A percentile compares a stretch with the other conserved stretches of the same genome.
Evolutionary conservation across 2,329 filamentous ascomycete species (phyloP).

Genomic region (Curvularia sp.): DNA sequence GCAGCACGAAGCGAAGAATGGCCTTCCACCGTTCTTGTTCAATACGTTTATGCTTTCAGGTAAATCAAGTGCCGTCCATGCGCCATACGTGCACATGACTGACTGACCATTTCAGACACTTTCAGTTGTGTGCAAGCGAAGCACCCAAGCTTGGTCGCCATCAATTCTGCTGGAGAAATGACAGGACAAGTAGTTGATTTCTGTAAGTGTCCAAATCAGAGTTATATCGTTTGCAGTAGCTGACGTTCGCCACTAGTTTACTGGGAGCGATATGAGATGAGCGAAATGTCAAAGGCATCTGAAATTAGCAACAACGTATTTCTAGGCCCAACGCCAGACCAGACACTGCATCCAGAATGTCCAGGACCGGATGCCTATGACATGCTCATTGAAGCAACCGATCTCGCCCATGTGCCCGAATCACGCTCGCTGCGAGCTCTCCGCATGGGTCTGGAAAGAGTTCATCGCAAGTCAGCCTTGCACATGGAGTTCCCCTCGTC

Average conservation of each 20-base stretch:
- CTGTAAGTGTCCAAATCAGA: conserved; percentile 55
- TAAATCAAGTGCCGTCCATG: conserved; percentile 42
- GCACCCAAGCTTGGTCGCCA: conserved; percentile 74
- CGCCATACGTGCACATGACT: not conserved
- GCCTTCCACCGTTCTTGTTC: conserved; percentile 65
- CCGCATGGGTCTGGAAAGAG: conserved; percentile 61
- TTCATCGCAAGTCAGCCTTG: conserved; percentile 56
- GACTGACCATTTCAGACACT: conserved; percentile 34
- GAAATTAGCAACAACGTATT: conserved; percentile 91
- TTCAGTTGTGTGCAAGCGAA: conserved; percentile 68
- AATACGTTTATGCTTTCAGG: conserved; percentile 82
- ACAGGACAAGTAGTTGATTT: conserved; percentile 87
- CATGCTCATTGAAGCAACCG: conserved; percentile 86
- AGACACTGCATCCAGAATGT: conserved; percentile 55
- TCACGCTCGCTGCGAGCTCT: conserved; percentile 69
- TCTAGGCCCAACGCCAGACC: conserved; percentile 85
- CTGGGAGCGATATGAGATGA: conserved; percentile 92
- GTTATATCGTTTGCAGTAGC: not conserved
- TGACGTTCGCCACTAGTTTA: conserved; percentile 60
- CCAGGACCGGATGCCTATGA: conserved; percentile 70
- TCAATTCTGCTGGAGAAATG: conserved; percentile 73
- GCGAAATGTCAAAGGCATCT: conserved; percentile 85
- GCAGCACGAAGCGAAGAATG: conserved; percentile 72
- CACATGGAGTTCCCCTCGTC: conserved; percentile 88
- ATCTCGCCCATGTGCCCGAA: conserved; percentile 79